A percentile compares a stretch with the other conserved stretches of the same genome.
phyloP scores from a whole-genome alignment of 108 stramenopile genomes.

The Nannochloropsis salina region DNA sequence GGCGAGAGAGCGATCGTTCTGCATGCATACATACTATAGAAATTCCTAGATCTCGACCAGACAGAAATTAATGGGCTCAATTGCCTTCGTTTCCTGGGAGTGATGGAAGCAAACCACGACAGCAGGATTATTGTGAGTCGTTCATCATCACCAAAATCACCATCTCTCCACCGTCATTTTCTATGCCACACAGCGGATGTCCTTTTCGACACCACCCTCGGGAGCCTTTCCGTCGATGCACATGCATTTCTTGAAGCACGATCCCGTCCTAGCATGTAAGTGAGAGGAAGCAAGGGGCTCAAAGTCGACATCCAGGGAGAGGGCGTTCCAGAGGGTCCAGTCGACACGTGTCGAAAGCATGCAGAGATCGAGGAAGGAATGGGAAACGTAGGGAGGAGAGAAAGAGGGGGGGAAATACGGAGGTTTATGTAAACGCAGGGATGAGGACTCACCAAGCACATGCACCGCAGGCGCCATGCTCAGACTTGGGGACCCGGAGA shows the following conservation, averaged over 20 bases:
- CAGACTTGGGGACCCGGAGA: not conserved
- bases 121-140: too few species aligned
- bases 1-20: too few species aligned
- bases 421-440: not conserved
- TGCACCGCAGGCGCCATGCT: not conserved
- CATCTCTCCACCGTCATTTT: not conserved
- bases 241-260: not conserved
- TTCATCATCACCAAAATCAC: not conserved
- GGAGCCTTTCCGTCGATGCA: not conserved
- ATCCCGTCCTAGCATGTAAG: not conserved
- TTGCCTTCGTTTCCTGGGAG: too few species aligned
- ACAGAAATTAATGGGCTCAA: too few species aligned
- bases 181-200: not conserved
- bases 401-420: not conserved
- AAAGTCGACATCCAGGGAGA: too few species aligned
- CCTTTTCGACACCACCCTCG: not conserved
- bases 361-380: too few species aligned
- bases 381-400: not conserved
- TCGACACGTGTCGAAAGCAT: too few species aligned
- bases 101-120: too few species aligned
- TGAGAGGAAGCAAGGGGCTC: not conserved
- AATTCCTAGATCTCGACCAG: too few species aligned
- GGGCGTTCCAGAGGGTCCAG: too few species aligned
- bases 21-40: too few species aligned
- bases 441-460: not conserved